Evolutionary conservation across 257 asterid genomes (phyloP).

Genomic region (Solanum pinnatisectum): DNA sequence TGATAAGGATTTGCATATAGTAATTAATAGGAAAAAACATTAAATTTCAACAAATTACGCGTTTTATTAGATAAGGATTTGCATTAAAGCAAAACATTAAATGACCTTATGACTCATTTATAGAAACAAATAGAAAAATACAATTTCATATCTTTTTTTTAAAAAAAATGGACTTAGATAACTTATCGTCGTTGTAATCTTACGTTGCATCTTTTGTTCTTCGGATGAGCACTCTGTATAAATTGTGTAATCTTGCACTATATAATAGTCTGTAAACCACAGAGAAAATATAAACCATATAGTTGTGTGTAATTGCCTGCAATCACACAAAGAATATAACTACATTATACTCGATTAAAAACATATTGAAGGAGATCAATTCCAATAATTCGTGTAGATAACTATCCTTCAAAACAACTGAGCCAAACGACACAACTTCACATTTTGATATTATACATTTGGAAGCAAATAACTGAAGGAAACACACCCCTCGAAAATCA

Average conservation of each 20-base stretch:
- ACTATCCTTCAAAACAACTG: too few relatives aligned
- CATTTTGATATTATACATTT: neutral
- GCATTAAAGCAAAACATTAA: neutral
- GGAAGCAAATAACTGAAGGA: neutral
- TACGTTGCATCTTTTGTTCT: too few relatives aligned
- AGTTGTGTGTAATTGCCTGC: neutral
- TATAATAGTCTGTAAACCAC: too few relatives aligned
- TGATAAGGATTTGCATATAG: neutral
- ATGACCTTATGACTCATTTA: neutral
- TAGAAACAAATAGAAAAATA: neutral
- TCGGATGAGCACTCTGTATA: too few relatives aligned
- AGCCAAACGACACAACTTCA: too few relatives aligned
- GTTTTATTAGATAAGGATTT: neutral
- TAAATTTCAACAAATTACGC: neutral
- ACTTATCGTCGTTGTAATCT: too few relatives aligned
- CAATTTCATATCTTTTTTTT: neutral
- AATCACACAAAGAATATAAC: too few relatives aligned
- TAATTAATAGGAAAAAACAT: neutral
- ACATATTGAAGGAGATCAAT: too few relatives aligned
- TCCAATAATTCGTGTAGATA: too few relatives aligned
- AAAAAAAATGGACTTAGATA: too few relatives aligned
- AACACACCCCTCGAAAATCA: neutral
- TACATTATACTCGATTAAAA: too few relatives aligned
- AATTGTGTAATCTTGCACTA: too few relatives aligned
- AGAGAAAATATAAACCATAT: fast-evolving